Conservation (phyloP, 192 early-diverging fungal genomes). For the Backusella mclennaniae region DNA sequence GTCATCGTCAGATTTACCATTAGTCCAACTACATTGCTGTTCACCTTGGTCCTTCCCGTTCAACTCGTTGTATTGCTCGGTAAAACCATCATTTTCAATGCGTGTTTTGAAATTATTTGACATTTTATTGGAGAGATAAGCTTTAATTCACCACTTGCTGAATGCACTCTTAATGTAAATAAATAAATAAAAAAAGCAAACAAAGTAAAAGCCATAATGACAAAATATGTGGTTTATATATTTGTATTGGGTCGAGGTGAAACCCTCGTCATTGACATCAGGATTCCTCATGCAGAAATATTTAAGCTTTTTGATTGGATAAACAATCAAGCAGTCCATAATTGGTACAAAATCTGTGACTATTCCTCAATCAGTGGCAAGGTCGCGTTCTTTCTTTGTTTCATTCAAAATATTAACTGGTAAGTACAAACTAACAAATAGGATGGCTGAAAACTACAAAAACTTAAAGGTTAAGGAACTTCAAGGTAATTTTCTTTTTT, state of each 20-base stretch:
- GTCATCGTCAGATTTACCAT: not conserved
- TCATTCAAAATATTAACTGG: not conserved
- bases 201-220: not conserved
- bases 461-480: constrained; percentile 53
- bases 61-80: not conserved
- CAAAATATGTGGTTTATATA: not conserved
- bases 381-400: constrained; percentile 12
- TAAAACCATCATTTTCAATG: not conserved
- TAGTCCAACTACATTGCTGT: not conserved
- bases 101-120: not conserved
- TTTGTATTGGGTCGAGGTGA: not conserved
- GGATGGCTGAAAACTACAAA: constrained; percentile 35
- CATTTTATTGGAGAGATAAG: not conserved
- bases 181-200: not conserved
- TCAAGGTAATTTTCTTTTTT: constrained; percentile 31
- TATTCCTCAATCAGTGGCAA: not conserved
- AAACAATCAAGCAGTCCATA: not conserved
- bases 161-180: not conserved
- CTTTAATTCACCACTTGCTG: not conserved
- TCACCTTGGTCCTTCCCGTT: not conserved
- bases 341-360: not conserved
- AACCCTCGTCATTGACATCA: not conserved
- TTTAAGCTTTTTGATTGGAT: not conserved
- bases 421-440: not conserved
- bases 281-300: not conserved